Evolutionary conservation across 805 yeast species (phyloP), one percentile per base, ranked within the genome.

Genomic region (Yamadazyma paraphyllophila): DNA sequence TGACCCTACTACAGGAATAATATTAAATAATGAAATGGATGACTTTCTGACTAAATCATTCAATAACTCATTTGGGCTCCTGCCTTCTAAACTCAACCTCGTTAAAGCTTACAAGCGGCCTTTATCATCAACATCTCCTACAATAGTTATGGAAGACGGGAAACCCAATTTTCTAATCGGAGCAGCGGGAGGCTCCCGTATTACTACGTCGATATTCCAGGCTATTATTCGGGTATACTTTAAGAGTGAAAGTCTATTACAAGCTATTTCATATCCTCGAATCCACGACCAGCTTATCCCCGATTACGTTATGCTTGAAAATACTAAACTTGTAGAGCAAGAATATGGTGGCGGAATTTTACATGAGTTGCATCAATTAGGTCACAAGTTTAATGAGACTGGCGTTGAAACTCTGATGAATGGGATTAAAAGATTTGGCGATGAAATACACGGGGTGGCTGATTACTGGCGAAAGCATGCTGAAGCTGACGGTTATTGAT

Each of bases 101-200:
- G 78, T 90, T 24, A 74, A 71, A 38, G 95, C 97, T 0, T 75
- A 66, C 48, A 86, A 84, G 55, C 73, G 98, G 49, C 98, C 99
- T 1, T 69, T 92, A 36, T 85, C 95, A 4, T 88, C 96, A 2
- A 79, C 85, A 29, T 77, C 88, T 0, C 97, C 97, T 2, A 77
- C 88, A 0, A 81, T 92, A 26, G 55, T 71, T 10, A 66, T 88
- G 1, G 56, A 65, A 8, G 76, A 77, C 4, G 59, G 55, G 4
- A 32, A 59, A 7, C 81, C 85, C 0, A 90, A 84, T 53, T 60
- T 87, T 20, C 78, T 85, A 4, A 76, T 92, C 47, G 98, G 97
- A 0, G 94, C 96, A 0, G 95, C 97, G 1, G 99, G 99, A 8
- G 98, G 98, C 0, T 84, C 94, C 6, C 71, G 94, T 45, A 92